Evolutionary conservation across 1,284 basidiomycete genomes (phyloP).

Genomic region (Heterobasidion parviporum): DNA sequence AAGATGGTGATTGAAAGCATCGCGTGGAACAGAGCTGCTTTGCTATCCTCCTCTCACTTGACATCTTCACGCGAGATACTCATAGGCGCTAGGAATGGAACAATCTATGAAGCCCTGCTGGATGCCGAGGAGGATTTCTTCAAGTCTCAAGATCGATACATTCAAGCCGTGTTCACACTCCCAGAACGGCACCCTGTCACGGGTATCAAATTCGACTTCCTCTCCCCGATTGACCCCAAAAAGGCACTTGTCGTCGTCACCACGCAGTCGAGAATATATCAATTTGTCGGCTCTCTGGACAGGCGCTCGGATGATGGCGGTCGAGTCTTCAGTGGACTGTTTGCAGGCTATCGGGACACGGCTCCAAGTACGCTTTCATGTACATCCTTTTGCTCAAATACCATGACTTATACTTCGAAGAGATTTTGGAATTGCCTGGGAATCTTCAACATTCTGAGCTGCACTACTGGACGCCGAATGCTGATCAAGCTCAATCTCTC

Average conservation of each 20-base stretch:
- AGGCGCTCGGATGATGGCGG: conserved; percentile 66
- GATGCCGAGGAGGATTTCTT: conserved; percentile 88
- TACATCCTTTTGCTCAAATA: neutral
- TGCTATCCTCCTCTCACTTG: conserved; percentile 54
- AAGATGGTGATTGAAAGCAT: conserved; percentile 87
- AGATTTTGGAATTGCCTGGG: conserved; percentile 83
- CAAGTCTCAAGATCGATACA: conserved; percentile 79
- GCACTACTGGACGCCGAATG: conserved; percentile 65
- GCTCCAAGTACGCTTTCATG: conserved; percentile 61
- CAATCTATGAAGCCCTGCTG: conserved; percentile 80
- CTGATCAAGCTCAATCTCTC: conserved; percentile 58
- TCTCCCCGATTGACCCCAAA: conserved; percentile 53
- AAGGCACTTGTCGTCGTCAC: conserved; percentile 72
- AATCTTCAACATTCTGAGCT: conserved; percentile 67
- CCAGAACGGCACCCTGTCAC: conserved; percentile 75
- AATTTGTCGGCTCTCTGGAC: conserved; percentile 72
- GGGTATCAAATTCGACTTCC: conserved; percentile 76
- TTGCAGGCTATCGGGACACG: conserved; percentile 64
- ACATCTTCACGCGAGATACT: conserved; percentile 81
- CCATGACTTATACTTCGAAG: conserved; percentile 30
- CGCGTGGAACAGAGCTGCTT: conserved; percentile 84
- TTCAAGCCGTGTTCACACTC: conserved; percentile 73
- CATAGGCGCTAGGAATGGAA: conserved; percentile 81
- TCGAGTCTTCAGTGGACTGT: conserved; percentile 69
- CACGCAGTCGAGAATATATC: conserved; percentile 86